Percentiles rank a stretch among this genome's conserved stretches.
phyloP scores from a whole-genome alignment of 331 rosid species.

The Acacia concinna region DNA sequence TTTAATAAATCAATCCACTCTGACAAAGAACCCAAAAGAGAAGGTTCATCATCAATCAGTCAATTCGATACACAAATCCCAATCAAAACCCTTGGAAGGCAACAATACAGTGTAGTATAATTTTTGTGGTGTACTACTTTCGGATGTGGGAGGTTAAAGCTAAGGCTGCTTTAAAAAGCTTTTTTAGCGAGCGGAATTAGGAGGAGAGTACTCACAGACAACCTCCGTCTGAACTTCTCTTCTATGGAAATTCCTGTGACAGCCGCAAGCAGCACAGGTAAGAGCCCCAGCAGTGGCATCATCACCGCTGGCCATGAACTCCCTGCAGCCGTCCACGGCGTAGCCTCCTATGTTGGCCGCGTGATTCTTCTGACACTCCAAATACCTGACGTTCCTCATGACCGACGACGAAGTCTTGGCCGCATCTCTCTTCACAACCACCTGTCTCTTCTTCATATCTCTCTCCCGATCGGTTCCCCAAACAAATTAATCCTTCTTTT shows the following conservation, averaged over 20 bases:
- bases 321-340: conserved; percentile 92
- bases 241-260: conserved; percentile 86
- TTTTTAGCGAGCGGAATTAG: conserved; percentile 41
- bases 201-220: conserved; percentile 97
- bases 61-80: conserved; percentile 20
- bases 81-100: not conserved
- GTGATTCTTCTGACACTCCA: conserved; percentile 92
- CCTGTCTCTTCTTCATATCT: conserved; percentile 74
- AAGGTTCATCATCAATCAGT: conserved; percentile 32
- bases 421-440: conserved; percentile 58
- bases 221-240: conserved; percentile 86
- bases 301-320: conserved; percentile 71
- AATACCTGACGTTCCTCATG: conserved; percentile 53
- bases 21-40: conserved; percentile 31
- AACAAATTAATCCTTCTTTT: not conserved
- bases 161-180: too few species aligned
- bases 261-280: conserved; percentile 88
- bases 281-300: conserved; percentile 64
- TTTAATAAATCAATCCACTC: conserved; percentile 33
- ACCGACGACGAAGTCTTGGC: conserved; percentile 57
- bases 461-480: not conserved
- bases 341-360: conserved; percentile 90
- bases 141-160: too few species aligned
- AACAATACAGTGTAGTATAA: not conserved
- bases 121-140: not conserved